These are phyloP conservation scores for Protomyces macrosporus DNA, from an alignment of 1,139 yeast genomes.

Conservation along the genomic window DNA sequence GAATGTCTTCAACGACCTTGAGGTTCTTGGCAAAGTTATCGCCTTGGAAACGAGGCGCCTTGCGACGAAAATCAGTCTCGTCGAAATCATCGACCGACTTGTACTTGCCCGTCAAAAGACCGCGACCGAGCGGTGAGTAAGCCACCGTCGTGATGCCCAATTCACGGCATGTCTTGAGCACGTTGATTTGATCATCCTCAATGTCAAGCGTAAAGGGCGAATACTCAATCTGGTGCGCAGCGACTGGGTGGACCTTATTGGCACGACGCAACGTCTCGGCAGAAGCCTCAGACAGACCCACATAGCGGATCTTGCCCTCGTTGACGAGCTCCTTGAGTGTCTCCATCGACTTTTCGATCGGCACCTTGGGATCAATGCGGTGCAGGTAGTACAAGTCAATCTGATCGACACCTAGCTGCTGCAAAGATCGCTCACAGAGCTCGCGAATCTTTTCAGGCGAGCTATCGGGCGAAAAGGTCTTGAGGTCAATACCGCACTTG, in stretches of 20 bases:
- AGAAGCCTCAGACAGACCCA: constrained; percentile 33
- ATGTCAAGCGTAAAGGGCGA: constrained; percentile 32
- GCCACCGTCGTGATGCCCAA: constrained; percentile 32
- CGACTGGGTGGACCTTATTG: constrained; percentile 30
- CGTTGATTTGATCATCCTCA: constrained; percentile 28
- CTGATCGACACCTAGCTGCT: constrained; percentile 29
- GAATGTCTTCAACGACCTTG: constrained; percentile 47
- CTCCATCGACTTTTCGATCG: constrained; percentile 30
- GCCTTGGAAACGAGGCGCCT: constrained; percentile 47
- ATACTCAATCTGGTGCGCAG: constrained; percentile 33
- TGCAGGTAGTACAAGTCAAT: constrained; percentile 32
- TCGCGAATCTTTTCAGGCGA: constrained; percentile 19
- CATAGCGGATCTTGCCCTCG: constrained; percentile 31
- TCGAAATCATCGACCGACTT: constrained; percentile 46
- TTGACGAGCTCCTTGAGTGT: constrained; percentile 30
- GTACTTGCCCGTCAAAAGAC: constrained; percentile 63
- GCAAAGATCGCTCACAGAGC: constrained; percentile 28
- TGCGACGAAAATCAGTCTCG: constrained; percentile 52
- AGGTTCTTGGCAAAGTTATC: constrained; percentile 55
- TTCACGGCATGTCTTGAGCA: constrained; percentile 31
- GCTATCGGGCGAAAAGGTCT: constrained; percentile 4
- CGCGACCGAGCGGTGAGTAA: constrained; percentile 62
- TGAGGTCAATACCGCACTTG: constrained; percentile 27
- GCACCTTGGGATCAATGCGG: constrained; percentile 29
- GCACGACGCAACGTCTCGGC: constrained; percentile 32